phyloP scores from a whole-genome alignment of 169 alveolate genomes.

The Cryptosporidium canis region DNA sequence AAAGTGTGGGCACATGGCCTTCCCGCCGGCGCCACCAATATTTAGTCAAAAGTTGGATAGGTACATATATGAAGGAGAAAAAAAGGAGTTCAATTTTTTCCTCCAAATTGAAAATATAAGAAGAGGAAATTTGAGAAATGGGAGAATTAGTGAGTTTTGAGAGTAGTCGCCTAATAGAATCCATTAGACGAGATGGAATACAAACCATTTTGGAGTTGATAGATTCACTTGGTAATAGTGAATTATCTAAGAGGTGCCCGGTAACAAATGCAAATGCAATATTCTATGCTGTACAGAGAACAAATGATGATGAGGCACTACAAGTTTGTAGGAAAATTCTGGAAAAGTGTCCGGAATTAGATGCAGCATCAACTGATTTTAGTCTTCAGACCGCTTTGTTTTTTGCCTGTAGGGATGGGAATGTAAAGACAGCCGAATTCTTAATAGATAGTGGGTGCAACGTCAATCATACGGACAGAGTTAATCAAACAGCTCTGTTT shows the following conservation, averaged over 20 bases:
- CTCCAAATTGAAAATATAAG: not conserved
- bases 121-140: slow-evolving; percentile 8
- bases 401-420: slow-evolving; percentile 94
- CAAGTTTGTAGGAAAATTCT: slow-evolving; percentile 84
- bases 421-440: slow-evolving; percentile 83
- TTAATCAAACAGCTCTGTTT: slow-evolving; percentile 90
- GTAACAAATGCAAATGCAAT: slow-evolving; percentile 80
- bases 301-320: slow-evolving; percentile 86
- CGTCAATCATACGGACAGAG: slow-evolving; percentile 89
- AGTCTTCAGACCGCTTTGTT: slow-evolving; percentile 91
- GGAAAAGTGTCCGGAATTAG: slow-evolving; percentile 81
- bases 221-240: slow-evolving; percentile 1
- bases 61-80: not conserved
- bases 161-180: slow-evolving; percentile 18
- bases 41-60: slow-evolving; percentile 4
- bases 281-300: slow-evolving; percentile 86
- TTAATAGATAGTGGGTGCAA: slow-evolving; percentile 87
- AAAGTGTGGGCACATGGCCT: slow-evolving; percentile 42
- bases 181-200: slow-evolving; percentile 43
- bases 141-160: slow-evolving; percentile 41
- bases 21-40: slow-evolving; percentile 53
- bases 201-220: slow-evolving; percentile 19
- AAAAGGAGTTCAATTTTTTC: not conserved
- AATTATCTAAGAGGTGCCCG: slow-evolving; percentile 29
- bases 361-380: slow-evolving; percentile 84